Conservation (phyloP, 768 basidiomycete genomes). For the Russula abietina region DNA sequence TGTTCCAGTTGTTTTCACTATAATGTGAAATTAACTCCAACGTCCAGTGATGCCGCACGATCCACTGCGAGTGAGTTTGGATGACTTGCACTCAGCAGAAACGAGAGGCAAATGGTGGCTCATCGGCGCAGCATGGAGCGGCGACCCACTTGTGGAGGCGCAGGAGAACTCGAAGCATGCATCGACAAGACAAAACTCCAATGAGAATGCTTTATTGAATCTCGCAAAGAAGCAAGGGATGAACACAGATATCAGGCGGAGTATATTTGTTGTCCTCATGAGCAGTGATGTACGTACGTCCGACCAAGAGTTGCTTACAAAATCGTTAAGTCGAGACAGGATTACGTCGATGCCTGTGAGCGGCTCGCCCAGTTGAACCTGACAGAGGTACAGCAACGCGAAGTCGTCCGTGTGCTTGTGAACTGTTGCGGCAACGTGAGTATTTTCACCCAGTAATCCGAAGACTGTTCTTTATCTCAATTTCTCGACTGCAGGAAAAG, state of each 20-base stretch:
- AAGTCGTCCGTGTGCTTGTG: slow-evolving; percentile 86
- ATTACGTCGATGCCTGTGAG: slow-evolving; percentile 94
- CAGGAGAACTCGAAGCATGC: slow-evolving; percentile 36
- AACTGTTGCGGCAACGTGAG: slow-evolving; percentile 89
- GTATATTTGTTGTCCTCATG: slow-evolving; percentile 92
- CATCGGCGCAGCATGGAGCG: slow-evolving; percentile 93
- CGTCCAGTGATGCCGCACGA: slow-evolving; percentile 71
- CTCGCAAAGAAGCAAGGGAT: slow-evolving; percentile 95
- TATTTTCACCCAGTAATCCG: slow-evolving; percentile 16
- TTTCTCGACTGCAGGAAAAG: slow-evolving; percentile 57
- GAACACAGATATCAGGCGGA: slow-evolving; percentile 93
- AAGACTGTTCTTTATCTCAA: slow-evolving; percentile 7
- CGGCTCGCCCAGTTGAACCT: slow-evolving; percentile 78
- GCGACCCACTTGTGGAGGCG: slow-evolving; percentile 81
- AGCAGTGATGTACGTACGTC: slow-evolving; percentile 84
- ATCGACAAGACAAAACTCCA: slow-evolving; percentile 28
- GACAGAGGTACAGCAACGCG: slow-evolving; percentile 86
- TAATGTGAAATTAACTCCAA: slow-evolving; percentile 5
- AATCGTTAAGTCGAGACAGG: slow-evolving; percentile 42
- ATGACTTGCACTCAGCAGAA: slow-evolving; percentile 79
- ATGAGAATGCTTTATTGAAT: slow-evolving; percentile 48
- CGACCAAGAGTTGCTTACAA: neutral
- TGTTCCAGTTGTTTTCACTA: neutral
- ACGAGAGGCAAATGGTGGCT: slow-evolving; percentile 98
- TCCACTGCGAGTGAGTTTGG: slow-evolving; percentile 75